These are phyloP conservation scores for Phaeophleospora eucalypticola DNA, from an alignment of 2,329 filamentous ascomycete species.

Conservation along the genomic window DNA sequence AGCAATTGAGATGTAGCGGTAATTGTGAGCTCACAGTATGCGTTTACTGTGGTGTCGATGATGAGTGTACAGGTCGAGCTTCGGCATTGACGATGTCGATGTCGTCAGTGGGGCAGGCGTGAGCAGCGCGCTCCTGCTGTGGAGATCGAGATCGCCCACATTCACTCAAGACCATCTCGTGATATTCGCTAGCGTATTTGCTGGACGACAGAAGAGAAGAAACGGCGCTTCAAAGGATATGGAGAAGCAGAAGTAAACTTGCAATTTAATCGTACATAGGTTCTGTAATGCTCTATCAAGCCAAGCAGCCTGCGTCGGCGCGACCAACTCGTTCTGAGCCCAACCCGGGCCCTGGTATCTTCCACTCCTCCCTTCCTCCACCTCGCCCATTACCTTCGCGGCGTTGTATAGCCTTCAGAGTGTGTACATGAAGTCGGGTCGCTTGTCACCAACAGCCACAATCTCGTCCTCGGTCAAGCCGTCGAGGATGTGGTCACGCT, in stretches of 20 bases:
- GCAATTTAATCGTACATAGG: too few species aligned
- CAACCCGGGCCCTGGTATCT: too few species aligned
- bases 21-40: slow-evolving; percentile 11
- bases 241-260: too few species aligned
- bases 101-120: too few species aligned
- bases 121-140: too few species aligned
- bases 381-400: not conserved
- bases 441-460: slow-evolving; percentile 63
- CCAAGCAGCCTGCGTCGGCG: not conserved
- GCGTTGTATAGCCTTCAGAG: not conserved
- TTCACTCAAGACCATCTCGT: too few species aligned
- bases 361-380: too few species aligned
- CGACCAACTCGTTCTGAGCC: not conserved
- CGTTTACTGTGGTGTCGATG: not conserved
- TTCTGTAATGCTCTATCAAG: not conserved
- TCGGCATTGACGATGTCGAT: slow-evolving; percentile 2
- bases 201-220: too few species aligned
- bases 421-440: slow-evolving; percentile 37
- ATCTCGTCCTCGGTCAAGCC: slow-evolving; percentile 62
- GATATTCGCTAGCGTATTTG: too few species aligned
- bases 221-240: too few species aligned
- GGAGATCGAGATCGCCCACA: too few species aligned
- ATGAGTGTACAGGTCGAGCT: not conserved
- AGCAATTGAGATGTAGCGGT: slow-evolving; percentile 7
- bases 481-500: slow-evolving; percentile 60